These are phyloP conservation scores for Umbilicus rupestris DNA, from an alignment of 164 flowering plant species.

Conservation along the genomic window DNA sequence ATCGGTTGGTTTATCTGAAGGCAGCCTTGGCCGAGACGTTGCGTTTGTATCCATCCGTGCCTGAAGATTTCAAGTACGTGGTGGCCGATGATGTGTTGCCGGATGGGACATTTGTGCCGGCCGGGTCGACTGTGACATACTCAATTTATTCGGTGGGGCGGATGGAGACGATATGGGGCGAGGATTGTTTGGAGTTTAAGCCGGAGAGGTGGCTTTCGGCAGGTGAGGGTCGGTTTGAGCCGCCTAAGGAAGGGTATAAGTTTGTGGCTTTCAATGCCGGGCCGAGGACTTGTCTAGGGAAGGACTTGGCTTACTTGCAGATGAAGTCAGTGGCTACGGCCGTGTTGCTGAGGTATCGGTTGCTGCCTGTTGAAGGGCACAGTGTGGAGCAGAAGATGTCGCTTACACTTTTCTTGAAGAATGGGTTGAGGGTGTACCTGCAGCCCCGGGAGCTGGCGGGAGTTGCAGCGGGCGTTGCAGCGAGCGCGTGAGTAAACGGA, in stretches of 20 bases:
- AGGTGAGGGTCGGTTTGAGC: slow-evolving; percentile 44
- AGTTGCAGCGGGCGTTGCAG: not conserved
- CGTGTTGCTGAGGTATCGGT: slow-evolving; percentile 57
- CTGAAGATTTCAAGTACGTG: slow-evolving; percentile 69
- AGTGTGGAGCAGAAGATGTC: slow-evolving; percentile 89
- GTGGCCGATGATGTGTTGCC: slow-evolving; percentile 61
- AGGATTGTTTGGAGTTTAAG: slow-evolving; percentile 67
- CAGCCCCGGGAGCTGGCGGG: slow-evolving; percentile 30
- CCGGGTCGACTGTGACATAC: slow-evolving; percentile 71
- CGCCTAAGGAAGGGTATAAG: slow-evolving; percentile 60
- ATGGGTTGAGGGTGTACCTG: slow-evolving; percentile 53
- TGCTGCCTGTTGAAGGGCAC: slow-evolving; percentile 56
- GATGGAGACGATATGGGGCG: slow-evolving; percentile 76
- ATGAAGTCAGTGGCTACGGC: slow-evolving; percentile 88
- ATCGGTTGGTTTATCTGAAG: slow-evolving; percentile 52
- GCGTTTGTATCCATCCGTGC: slow-evolving; percentile 82
- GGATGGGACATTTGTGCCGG: slow-evolving; percentile 60
- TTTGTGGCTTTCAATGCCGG: slow-evolving; percentile 81
- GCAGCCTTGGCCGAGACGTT: slow-evolving; percentile 78
- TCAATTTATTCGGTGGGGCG: slow-evolving; percentile 78
- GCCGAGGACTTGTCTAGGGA: slow-evolving; percentile 80
- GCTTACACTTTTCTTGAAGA: slow-evolving; percentile 76
- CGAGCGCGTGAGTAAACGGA: not conserved
- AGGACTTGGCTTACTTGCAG: slow-evolving; percentile 83
- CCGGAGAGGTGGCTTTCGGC: slow-evolving; percentile 79